Percentiles rank a stretch among this genome's conserved stretches.
phyloP scores from a whole-genome alignment of 169 alveolate species.

The Pseudocohnilembus persalinus region DNA sequence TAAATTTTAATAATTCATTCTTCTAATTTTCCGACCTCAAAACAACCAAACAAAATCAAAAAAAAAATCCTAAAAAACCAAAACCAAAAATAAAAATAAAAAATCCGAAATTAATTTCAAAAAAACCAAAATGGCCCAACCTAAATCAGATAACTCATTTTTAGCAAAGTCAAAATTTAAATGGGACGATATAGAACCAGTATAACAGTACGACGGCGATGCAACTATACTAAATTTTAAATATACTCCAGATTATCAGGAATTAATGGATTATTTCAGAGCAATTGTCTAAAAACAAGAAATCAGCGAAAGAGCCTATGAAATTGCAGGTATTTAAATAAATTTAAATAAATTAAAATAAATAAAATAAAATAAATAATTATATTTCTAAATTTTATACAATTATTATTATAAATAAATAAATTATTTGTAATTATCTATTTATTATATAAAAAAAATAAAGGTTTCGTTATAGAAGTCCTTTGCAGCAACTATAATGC shows the following conservation, averaged over 20 bases:
- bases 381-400: not conserved
- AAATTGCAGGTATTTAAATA: conserved; percentile 20
- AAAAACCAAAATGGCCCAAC: not conserved
- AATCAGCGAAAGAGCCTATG: conserved; percentile 39
- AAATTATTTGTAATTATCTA: too few relatives aligned
- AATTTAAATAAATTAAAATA: too few relatives aligned
- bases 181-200: conserved; percentile 32
- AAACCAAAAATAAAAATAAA: too few relatives aligned
- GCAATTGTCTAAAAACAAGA: conserved; percentile 33
- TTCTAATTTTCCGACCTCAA: too few relatives aligned
- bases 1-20: too few relatives aligned
- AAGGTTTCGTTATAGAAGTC: conserved; percentile 3
- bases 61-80: too few relatives aligned
- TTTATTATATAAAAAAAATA: too few relatives aligned
- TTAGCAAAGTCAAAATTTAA: conserved; percentile 1
- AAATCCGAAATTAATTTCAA: too few relatives aligned
- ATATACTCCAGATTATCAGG: conserved; percentile 35
- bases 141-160: not conserved
- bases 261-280: conserved; percentile 46
- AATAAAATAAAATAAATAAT: too few relatives aligned
- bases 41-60: too few relatives aligned
- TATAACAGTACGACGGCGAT: conserved; percentile 16
- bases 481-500: conserved; percentile 39
- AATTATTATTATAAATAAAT: too few relatives aligned
- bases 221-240: conserved; percentile 23